Base-by-base conservation (phyloP, 129 eudicot genomes). In the Escallonia rubra region DNA sequence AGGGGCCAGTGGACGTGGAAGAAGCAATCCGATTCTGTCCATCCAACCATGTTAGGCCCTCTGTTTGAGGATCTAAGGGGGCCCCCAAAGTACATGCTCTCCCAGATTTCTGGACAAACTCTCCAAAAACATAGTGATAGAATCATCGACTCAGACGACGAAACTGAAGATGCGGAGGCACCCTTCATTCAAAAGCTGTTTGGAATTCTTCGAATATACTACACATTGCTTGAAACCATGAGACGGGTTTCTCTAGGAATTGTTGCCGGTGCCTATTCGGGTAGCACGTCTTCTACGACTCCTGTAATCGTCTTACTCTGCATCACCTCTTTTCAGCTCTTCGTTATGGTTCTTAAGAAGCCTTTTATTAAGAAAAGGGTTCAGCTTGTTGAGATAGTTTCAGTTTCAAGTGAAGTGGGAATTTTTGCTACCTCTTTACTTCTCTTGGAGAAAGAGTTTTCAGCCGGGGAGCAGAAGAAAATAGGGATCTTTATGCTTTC, bases 1-100 rank as follows among this genome's bases (percentile, higher is more conserved):
- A 76, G 86, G 76, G 96, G 99, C 66, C 99, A 93, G 68, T 93
- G 99, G 99, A 84, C 96, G 15, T 93, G 99, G 99, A 81, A 80
- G 75, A 75, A 79, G 68, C 50, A 75, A 41, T 67, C 78, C 7
- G 70, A 76, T 45, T 80, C 96, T 4, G 68, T 43, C 14, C 67
- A 75, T 66, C 69, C 86, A 55, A 65, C 88, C 40, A 84, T 73
- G 43, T 76, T 84, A 41, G 98, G 96, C 16, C 99, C 96, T 2
- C 60, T 93, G 9, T 89, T 89, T 43, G 99, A 93, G 69, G 99
- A 93, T 63, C 86, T 93, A 55, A 65, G 99, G 68, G 99, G 99
- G 16, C 99, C 99, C 3, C 99, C 99, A 60, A 89, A 93, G 75
- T 93, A 93, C 81, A 93, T 93, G 99, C 95, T 89, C 63, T 84